Evolutionary conservation across 1,284 basidiomycete species (phyloP).

Genomic region (Ganoderma sinense): DNA sequence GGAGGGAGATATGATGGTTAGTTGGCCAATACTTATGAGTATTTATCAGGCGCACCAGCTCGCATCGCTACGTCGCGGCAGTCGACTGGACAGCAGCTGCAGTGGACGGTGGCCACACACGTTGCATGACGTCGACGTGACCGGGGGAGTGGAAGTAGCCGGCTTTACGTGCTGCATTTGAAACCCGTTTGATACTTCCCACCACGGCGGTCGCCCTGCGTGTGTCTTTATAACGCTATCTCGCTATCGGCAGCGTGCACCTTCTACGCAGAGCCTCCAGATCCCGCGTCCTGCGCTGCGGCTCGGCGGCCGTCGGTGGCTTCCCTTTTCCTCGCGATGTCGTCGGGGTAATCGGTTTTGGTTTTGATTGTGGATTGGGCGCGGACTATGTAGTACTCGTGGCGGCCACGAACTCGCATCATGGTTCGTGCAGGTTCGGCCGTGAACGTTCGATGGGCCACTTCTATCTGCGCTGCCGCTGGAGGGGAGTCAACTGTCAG

Average conservation of each 20-base stretch:
- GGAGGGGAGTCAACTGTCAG: neutral
- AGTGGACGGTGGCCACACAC: neutral
- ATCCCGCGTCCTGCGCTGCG: neutral
- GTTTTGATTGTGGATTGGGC: neutral
- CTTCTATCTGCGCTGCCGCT: neutral
- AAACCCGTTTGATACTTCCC: neutral
- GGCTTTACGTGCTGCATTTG: neutral
- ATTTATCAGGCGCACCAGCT: neutral
- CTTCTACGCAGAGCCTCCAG: neutral
- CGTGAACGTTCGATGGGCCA: slow-evolving; percentile 7
- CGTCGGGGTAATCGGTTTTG: neutral
- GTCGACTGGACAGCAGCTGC: neutral
- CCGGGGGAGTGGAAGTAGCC: neutral
- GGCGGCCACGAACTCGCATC: neutral
- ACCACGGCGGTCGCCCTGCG: neutral
- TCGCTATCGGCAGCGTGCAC: neutral
- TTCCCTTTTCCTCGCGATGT: neutral
- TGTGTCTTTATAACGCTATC: neutral
- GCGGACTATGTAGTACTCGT: slow-evolving; percentile 2
- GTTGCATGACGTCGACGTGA: slow-evolving; percentile 1
- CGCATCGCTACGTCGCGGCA: neutral
- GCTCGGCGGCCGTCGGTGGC: neutral
- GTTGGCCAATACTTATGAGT: neutral
- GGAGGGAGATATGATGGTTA: no score
- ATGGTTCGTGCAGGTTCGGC: neutral